Evolutionary conservation across 75 land plant species (phyloP), one percentile per base, ranked within the genome.

Genomic region (Ceratopteris richardii): DNA sequence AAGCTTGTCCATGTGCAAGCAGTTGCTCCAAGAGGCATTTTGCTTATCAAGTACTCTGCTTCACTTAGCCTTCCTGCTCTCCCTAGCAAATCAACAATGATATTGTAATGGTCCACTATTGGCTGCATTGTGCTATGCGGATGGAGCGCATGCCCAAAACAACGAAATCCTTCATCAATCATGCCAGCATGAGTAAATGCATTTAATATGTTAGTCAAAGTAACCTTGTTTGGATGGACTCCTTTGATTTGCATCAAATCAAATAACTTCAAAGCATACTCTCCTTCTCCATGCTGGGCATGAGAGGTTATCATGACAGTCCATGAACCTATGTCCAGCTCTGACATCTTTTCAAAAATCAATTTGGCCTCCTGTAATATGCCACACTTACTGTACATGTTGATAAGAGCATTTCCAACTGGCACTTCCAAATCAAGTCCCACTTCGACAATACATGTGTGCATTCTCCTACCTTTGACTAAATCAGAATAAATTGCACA

Each of bases 351-450:
- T 10, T 47, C 51, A 61, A 67, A 67, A 13, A 61, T 37, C 28
- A 6, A 0, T 20, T 67, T 31, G n/a, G 69, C 66, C 28, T 29
- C 33, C 16, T 43, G 28, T 13, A 59, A 30, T 22, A 66, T 58
- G 16, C 67, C 67, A 61, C 67, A 66, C 41, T 66, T 66, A 16
- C 39, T 28, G 31, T 63, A 63, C 66, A 63, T 63, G 23, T 56
- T 31, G 21, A 63, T 56, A 23, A 63, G 62, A 3, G 62, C 59
- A 21, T 51, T 63, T 5, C 66, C 62, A 0, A 63, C 66, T 28
- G 33, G 31, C 7, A 63, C 42, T 28, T 63, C 42, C 9, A 33
- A 56, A 16, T 31, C 25, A 25, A 31, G 14, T 54, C 59, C 66
- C 24, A 27, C 31, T 31, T 36, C 30, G 17, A 58, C 20, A 12